These are phyloP conservation scores for Ceriops zippeliana DNA, from an alignment of 345 rosid genomes.

Conservation along the genomic window DNA sequence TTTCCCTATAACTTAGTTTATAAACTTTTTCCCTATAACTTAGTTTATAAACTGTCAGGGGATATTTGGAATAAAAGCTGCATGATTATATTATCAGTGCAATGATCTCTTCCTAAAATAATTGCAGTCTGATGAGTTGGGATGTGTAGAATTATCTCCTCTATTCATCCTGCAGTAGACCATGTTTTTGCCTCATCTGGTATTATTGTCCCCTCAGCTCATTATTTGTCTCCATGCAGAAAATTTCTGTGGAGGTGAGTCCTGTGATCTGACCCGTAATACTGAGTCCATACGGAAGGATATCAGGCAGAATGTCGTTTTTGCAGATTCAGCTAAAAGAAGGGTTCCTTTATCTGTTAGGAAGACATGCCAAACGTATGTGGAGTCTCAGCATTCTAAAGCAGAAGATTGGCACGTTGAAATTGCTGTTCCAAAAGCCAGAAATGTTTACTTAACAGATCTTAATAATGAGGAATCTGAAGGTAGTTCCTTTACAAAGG, in stretches of 20 bases:
- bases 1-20: no score
- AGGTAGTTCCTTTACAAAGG: slow-evolving; percentile 65
- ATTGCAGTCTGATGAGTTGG: neutral
- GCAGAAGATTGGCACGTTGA: slow-evolving; percentile 76
- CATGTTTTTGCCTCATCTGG: slow-evolving; percentile 4
- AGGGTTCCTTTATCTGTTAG: slow-evolving; percentile 53
- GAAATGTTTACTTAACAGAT: slow-evolving; percentile 33
- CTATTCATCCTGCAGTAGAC: neutral
- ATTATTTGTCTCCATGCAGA: slow-evolving; percentile 38
- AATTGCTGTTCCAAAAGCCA: slow-evolving; percentile 59
- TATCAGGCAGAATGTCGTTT: slow-evolving; percentile 36
- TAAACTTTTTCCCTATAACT: no score
- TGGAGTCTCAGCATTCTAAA: slow-evolving; percentile 41
- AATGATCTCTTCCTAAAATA: neutral
- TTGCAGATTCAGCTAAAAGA: slow-evolving; percentile 41
- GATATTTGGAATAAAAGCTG: neutral
- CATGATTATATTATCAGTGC: neutral
- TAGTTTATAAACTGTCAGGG: no score
- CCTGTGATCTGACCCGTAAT: slow-evolving; percentile 50
- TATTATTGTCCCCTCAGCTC: slow-evolving; percentile 8
- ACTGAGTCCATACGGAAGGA: slow-evolving; percentile 51
- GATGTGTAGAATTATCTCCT: neutral
- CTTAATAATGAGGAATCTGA: slow-evolving; percentile 75
- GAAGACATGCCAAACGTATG: slow-evolving; percentile 41
- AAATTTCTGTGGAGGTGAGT: slow-evolving; percentile 54